Percentiles rank a stretch among this genome's conserved stretches.
Conservation (phyloP, 805 yeast species). For the Candida insectalens region DNA sequence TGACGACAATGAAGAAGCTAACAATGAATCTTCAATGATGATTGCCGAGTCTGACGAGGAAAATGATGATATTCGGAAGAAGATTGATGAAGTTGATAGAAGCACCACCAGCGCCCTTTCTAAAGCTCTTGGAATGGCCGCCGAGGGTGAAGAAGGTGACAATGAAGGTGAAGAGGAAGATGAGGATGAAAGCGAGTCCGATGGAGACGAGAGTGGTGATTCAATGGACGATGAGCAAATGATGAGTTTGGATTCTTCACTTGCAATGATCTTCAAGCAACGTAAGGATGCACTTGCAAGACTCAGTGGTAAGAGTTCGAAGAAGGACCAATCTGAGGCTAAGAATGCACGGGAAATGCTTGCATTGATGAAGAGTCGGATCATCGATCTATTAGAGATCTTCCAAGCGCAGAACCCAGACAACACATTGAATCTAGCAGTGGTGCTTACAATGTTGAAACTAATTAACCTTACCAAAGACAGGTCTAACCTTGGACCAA, state of each 20-base stretch:
- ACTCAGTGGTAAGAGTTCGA: constrained; percentile 42
- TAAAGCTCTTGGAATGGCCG: constrained; percentile 52
- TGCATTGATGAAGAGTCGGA: constrained; percentile 65
- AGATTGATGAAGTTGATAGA: constrained; percentile 24
- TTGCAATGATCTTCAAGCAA: constrained; percentile 76
- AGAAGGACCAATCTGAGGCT: constrained; percentile 62
- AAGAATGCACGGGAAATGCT: constrained; percentile 72
- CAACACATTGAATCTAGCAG: constrained; percentile 29
- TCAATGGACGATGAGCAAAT: constrained; percentile 94
- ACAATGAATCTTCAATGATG: constrained; percentile 16
- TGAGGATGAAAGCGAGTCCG: constrained; percentile 30
- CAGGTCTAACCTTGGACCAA: constrained; percentile 57
- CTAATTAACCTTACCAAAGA: constrained; percentile 63
- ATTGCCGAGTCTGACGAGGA: constrained; percentile 25
- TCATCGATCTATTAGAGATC: constrained; percentile 66
- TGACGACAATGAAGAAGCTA: constrained; percentile 28
- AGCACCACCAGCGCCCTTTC: constrained; percentile 59
- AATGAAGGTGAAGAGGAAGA: constrained; percentile 10
- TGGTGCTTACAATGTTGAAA: constrained; percentile 46
- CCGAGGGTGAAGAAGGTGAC: constrained; percentile 18
- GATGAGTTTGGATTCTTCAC: constrained; percentile 85
- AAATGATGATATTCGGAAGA: constrained; percentile 25
- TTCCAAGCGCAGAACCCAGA: constrained; percentile 39
- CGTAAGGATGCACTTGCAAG: constrained; percentile 56
- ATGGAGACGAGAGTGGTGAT: constrained; percentile 45